Conservation (phyloP, 2,329 filamentous ascomycete genomes). For the Escovopsis sp. region DNA sequence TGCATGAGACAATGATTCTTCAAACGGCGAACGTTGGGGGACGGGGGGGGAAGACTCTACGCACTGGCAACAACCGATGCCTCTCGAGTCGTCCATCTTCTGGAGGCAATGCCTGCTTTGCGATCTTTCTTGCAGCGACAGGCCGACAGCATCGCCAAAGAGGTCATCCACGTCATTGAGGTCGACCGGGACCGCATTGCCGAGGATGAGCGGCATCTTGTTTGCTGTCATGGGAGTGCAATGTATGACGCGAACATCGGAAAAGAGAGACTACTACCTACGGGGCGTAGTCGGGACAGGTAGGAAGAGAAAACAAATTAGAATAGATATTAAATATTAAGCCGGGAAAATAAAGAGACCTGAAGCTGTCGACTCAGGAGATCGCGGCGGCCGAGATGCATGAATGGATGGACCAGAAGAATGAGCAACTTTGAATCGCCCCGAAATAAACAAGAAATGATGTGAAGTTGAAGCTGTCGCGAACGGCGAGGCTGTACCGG, state of each 20-base stretch:
- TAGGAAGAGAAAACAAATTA: too few species aligned
- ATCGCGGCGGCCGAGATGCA: too few species aligned
- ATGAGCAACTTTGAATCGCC: too few species aligned
- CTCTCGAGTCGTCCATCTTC: constrained; percentile 62
- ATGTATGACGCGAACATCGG: not conserved
- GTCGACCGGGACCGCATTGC: constrained; percentile 31
- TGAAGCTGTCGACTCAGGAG: too few species aligned
- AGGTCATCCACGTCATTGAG: constrained; percentile 56
- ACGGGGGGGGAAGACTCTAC: constrained; percentile 14
- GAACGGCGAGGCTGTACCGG: too few species aligned
- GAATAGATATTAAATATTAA: too few species aligned
- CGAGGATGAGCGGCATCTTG: constrained; percentile 30
- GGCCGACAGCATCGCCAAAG: constrained; percentile 55
- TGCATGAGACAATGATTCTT: too few species aligned
- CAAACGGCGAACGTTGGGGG: not conserved
- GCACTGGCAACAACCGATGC: constrained; percentile 70
- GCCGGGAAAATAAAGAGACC: too few species aligned
- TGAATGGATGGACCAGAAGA: too few species aligned
- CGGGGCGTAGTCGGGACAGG: too few species aligned
- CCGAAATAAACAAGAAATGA: too few species aligned
- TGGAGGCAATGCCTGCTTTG: constrained; percentile 49
- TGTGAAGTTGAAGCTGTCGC: too few species aligned
- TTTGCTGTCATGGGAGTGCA: constrained; percentile 19
- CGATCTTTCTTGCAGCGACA: constrained; percentile 33
- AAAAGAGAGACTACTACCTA: not conserved